These are phyloP conservation scores for Sextonia rubra DNA, from an alignment of 164 flowering plant genomes.

Conservation along the genomic window DNA sequence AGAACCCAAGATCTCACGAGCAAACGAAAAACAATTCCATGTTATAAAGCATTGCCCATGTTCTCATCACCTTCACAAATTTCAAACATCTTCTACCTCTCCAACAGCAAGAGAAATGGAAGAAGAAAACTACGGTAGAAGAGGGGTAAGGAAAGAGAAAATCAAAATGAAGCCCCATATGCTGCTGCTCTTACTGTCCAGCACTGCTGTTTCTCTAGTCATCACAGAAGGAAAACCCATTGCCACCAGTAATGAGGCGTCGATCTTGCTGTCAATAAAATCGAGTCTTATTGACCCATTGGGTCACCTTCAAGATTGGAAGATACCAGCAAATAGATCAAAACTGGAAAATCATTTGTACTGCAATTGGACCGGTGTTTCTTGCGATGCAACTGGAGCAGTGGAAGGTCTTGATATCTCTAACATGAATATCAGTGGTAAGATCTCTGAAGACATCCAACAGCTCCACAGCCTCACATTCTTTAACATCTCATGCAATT, in stretches of 20 bases:
- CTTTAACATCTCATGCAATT: constrained; percentile 68
- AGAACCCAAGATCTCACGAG: constrained; percentile 58
- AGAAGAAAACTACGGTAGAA: constrained; percentile 11
- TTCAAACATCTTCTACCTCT: constrained; percentile 5
- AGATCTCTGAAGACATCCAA: constrained; percentile 50
- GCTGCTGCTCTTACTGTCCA: constrained; percentile 27
- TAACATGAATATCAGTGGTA: constrained; percentile 72
- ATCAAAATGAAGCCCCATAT: constrained; percentile 22
- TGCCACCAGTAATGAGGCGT: constrained; percentile 24
- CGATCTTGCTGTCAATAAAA: constrained; percentile 52
- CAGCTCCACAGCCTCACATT: constrained; percentile 34
- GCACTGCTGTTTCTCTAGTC: constrained; percentile 20
- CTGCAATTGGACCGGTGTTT: constrained; percentile 85
- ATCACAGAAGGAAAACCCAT: constrained; percentile 6
- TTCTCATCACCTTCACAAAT: constrained; percentile 12
- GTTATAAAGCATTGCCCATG: constrained; percentile 12
- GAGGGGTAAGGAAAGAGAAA: not conserved
- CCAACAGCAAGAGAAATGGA: constrained; percentile 3
- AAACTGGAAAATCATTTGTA: constrained; percentile 18
- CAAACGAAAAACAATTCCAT: constrained; percentile 13
- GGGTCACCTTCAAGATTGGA: constrained; percentile 60
- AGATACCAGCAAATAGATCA: constrained; percentile 14
- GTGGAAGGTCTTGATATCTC: constrained; percentile 73
- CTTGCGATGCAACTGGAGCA: constrained; percentile 50
- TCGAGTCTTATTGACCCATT: constrained; percentile 53